Evolutionary conservation across 164 flowering plant genomes (phyloP), one percentile per base, ranked within the genome.

Genomic region (Taxillus chinensis): DNA sequence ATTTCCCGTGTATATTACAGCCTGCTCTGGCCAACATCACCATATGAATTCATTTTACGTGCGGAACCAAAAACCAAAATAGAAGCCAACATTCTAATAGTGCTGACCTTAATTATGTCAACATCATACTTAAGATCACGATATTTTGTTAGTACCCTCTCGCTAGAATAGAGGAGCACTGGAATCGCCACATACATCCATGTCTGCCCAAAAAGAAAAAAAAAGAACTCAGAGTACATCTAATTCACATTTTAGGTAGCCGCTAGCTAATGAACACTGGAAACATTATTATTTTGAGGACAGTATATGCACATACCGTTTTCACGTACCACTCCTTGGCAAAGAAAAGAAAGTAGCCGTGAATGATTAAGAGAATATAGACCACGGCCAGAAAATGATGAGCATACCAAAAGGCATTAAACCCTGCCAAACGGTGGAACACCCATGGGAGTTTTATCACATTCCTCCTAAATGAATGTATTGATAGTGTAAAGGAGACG

Each of bases 361-460:
- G 99, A 52, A 80, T 5, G 45, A 87, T 17, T 49, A 90, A 62
- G 62, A 90, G 86, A 61, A 74, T 15, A 63, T 90, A 95, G 38
- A 75, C 96, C 50, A 95, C 9, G 45, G 64, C 75, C 40, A 95
- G 83, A 75, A 95, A 70, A 77, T 95, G 99, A 74, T 95, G 99
- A 1, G 97, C 84, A 66, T 90, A 90, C 99, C 99, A 95, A 66
- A 95, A 95, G 54, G 99, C 72, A 66, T 89, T 95, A 62, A 95
- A 91, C n/a, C 99, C 99, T 3, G 97, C 93, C 67, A 90, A 67
- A 57, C 70, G 76, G 63, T 79, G 80, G 55, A 95, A 74, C 0
- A 83, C 81, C 69, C 79, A 64, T 0, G 89, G 89, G 59, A 95
- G 67, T 70, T 87, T 87, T 63, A 95, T 61, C 27, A 83, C 85